Percentiles rank a stretch among this genome's conserved stretches.
Evolutionary conservation across 2,329 filamentous ascomycete species (phyloP).

Genomic region (Huntiella moniliformis): DNA sequence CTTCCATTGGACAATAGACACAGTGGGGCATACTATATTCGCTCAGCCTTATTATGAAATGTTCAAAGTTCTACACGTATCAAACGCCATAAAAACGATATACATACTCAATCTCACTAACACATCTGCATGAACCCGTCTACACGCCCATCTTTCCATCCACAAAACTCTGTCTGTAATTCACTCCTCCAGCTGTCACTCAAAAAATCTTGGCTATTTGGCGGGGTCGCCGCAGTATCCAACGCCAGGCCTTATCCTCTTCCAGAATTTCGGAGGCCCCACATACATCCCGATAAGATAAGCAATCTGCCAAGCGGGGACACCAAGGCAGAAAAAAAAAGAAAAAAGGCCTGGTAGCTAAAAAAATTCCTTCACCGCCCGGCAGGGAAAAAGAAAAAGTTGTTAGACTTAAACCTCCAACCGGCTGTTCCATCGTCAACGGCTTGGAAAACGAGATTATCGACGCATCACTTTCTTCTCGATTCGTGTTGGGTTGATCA

Average conservation of each 20-base stretch:
- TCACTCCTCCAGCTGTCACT: not conserved
- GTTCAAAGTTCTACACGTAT: no score
- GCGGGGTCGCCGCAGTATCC: slow-evolving; percentile 1
- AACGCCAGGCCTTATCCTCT: not conserved
- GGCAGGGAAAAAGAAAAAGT: no score
- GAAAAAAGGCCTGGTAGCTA: slow-evolving; percentile 5
- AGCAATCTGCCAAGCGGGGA: slow-evolving; percentile 11
- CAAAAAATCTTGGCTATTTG: not conserved
- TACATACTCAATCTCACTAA: not conserved
- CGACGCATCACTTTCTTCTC: not conserved
- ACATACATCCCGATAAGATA: slow-evolving; percentile 15
- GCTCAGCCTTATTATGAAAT: no score
- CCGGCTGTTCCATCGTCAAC: not conserved
- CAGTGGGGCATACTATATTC: no score
- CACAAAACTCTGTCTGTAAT: not conserved
- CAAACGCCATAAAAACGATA: not conserved
- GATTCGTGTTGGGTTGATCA: not conserved
- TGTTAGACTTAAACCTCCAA: not conserved
- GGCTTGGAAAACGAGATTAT: not conserved
- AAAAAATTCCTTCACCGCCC: slow-evolving; percentile 5
- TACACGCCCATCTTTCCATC: not conserved
- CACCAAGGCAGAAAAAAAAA: slow-evolving; percentile 10
- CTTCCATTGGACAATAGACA: no score
- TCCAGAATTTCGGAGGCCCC: slow-evolving; percentile 1
- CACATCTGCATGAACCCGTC: not conserved